Conservation (phyloP, 306 rosid genomes). For the Phaseolus lunatus region DNA sequence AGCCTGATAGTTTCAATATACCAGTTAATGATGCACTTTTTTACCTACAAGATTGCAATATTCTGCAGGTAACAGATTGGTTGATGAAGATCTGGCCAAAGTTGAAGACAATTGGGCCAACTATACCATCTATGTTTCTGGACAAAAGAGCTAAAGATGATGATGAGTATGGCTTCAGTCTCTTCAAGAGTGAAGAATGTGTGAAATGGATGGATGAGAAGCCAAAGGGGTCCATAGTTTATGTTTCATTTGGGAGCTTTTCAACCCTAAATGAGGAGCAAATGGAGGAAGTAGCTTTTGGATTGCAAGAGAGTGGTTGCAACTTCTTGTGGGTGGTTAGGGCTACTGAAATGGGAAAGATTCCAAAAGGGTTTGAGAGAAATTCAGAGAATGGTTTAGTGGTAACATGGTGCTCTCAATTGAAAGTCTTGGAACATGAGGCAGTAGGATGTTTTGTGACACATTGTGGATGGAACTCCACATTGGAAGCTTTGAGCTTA, state of each 20-base stretch:
- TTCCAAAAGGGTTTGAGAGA: conserved; percentile 36
- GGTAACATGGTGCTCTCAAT: not conserved
- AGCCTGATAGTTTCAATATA: not conserved
- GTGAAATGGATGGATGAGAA: conserved; percentile 35
- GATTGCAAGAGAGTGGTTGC: conserved; percentile 18
- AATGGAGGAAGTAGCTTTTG: conserved; percentile 47
- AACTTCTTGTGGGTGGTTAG: conserved; percentile 53
- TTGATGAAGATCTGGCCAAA: conserved; percentile 9
- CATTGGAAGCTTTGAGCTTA: conserved; percentile 16
- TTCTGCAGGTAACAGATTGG: not conserved
- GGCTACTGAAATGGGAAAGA: conserved; percentile 23
- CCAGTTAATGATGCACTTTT: not conserved
- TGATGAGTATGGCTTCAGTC: conserved; percentile 25
- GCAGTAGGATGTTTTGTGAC: not conserved
- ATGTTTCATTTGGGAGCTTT: conserved; percentile 47
- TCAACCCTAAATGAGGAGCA: conserved; percentile 32
- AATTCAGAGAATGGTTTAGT: conserved; percentile 29
- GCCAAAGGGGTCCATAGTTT: conserved; percentile 41
- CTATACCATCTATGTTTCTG: conserved; percentile 33
- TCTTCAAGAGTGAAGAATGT: conserved; percentile 40
- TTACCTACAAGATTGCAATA: not conserved
- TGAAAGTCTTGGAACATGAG: not conserved
- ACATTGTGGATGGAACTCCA: conserved; percentile 5
- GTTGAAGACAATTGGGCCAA: conserved; percentile 11
- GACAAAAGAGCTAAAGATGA: conserved; percentile 44